A percentile compares a stretch with the other conserved stretches of the same genome.
These are phyloP conservation scores for Xylaria castorea DNA, from an alignment of 495 filamentous ascomycete genomes.

Conservation along the genomic window DNA sequence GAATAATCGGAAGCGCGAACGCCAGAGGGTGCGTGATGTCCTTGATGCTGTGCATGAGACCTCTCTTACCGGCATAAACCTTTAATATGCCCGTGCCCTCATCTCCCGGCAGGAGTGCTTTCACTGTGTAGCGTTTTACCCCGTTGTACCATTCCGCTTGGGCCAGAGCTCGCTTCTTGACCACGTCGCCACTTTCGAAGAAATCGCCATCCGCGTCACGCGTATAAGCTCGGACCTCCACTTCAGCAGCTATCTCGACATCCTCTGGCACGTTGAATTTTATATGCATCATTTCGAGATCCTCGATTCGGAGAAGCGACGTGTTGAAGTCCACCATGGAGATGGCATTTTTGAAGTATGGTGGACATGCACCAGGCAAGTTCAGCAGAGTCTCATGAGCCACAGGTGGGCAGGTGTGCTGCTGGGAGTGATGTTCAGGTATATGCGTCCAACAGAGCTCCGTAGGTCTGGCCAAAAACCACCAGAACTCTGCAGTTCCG, in stretches of 20 bases:
- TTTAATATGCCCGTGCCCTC: conserved; percentile 91
- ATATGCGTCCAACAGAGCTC: conserved; percentile 96
- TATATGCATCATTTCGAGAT: conserved; percentile 89
- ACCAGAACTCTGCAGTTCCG: conserved; percentile 82
- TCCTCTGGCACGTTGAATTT: conserved; percentile 85
- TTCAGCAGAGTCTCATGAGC: conserved; percentile 82
- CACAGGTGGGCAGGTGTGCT: conserved; percentile 91
- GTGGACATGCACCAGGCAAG: conserved; percentile 82
- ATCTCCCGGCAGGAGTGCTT: conserved; percentile 87
- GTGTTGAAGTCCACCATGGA: conserved; percentile 91
- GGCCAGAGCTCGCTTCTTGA: conserved; percentile 84
- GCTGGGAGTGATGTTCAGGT: conserved; percentile 80
- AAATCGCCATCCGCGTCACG: conserved; percentile 87
- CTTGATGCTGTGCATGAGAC: conserved; percentile 93
- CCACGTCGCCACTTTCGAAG: conserved; percentile 89
- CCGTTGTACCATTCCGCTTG: conserved; percentile 92
- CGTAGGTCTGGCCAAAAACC: conserved; percentile 84
- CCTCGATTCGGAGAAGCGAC: conserved; percentile 82
- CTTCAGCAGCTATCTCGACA: conserved; percentile 92
- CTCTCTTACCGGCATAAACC: conserved; percentile 90
- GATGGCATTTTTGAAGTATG: conserved; percentile 82
- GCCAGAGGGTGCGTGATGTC: conserved; percentile 92
- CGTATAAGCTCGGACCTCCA: conserved; percentile 81
- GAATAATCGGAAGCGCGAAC: conserved; percentile 87
- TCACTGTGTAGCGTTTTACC: conserved; percentile 88